A percentile compares a stretch with the other conserved stretches of the same genome.
phyloP scores from a whole-genome alignment of 2,329 filamentous ascomycete genomes.

The Incumbomyces delicatus region DNA sequence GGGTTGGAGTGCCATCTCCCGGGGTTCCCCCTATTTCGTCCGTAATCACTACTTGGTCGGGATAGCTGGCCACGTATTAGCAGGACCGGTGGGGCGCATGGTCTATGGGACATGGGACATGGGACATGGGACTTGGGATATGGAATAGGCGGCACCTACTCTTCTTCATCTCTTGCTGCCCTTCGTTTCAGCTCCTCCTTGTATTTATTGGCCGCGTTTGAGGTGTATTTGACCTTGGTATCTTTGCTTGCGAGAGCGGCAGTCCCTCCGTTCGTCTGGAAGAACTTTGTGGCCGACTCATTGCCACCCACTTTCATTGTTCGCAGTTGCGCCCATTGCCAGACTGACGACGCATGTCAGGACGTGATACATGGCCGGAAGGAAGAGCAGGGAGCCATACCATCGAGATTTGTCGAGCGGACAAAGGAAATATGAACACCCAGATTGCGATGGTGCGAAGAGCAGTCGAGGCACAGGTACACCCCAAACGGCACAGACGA shows the following conservation, averaged over 20 bases:
- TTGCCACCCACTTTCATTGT: slow-evolving; percentile 98
- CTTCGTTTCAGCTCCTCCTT: slow-evolving; percentile 91
- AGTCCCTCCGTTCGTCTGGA: slow-evolving; percentile 89
- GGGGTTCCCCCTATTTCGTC: slow-evolving; percentile 55
- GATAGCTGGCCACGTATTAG: slow-evolving; percentile 49
- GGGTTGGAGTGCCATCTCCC: slow-evolving; percentile 59
- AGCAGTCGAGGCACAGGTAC: slow-evolving; percentile 96
- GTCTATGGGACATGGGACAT: too few relatives aligned
- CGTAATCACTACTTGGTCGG: slow-evolving; percentile 73
- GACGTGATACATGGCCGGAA: background rate
- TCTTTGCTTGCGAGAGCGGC: slow-evolving; percentile 95
- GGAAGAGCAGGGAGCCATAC: slow-evolving; percentile 46
- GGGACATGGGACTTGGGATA: too few relatives aligned
- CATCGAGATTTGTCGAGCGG: slow-evolving; percentile 93
- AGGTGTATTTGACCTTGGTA: slow-evolving; percentile 92
- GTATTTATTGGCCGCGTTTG: slow-evolving; percentile 87
- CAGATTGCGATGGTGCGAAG: slow-evolving; percentile 90
- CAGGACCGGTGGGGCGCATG: slow-evolving; percentile 16
- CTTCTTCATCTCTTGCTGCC: slow-evolving; percentile 69
- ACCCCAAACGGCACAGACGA: slow-evolving; percentile 95
- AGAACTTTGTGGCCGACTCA: slow-evolving; percentile 95
- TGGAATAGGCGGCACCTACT: slow-evolving; percentile 47
- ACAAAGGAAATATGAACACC: slow-evolving; percentile 99
- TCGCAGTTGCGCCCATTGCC: slow-evolving; percentile 98
- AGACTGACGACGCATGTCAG: slow-evolving; percentile 48